Evolutionary conservation across 495 filamentous ascomycete species (phyloP).

Genomic region (Hypoxylon intermedium): DNA sequence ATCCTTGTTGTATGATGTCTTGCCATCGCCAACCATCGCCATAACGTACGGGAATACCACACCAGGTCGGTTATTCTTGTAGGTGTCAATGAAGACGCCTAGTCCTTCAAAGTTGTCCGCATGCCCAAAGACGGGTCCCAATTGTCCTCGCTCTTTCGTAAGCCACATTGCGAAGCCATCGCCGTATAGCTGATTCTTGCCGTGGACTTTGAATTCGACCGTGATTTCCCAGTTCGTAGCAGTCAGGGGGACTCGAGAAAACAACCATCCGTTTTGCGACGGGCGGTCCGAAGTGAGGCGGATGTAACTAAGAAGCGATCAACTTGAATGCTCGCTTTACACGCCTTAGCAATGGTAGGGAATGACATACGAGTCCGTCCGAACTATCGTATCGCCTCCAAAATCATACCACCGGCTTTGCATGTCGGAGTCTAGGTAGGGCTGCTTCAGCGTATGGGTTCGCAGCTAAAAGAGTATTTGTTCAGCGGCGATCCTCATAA

Average conservation of each 20-base stretch:
- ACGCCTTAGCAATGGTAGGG: not conserved
- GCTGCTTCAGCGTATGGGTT: slow-evolving; percentile 59
- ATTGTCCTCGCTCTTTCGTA: slow-evolving; percentile 85
- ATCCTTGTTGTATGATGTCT: slow-evolving; percentile 87
- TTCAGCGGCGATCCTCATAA: slow-evolving; percentile 58
- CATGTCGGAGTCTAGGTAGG: slow-evolving; percentile 97
- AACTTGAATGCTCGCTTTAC: not conserved
- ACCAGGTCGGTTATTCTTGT: slow-evolving; percentile 98
- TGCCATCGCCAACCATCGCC: slow-evolving; percentile 95
- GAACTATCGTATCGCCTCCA: slow-evolving; percentile 92
- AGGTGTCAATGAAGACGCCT: slow-evolving; percentile 97
- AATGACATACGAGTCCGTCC: slow-evolving; percentile 80
- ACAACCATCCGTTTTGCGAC: slow-evolving; percentile 90
- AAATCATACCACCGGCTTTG: slow-evolving; percentile 99
- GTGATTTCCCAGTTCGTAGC: slow-evolving; percentile 99
- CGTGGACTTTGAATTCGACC: slow-evolving; percentile 89
- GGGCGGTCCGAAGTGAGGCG: slow-evolving; percentile 89
- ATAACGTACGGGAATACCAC: slow-evolving; percentile 97
- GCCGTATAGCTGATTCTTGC: slow-evolving; percentile 80
- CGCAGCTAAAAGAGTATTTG: slow-evolving; percentile 70
- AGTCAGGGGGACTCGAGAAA: slow-evolving; percentile 90
- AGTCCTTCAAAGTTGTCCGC: slow-evolving; percentile 92
- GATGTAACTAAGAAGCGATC: slow-evolving; percentile 71
- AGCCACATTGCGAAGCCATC: slow-evolving; percentile 99
- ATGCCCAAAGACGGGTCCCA: slow-evolving; percentile 87